A percentile compares a stretch with the other conserved stretches of the same genome.
These are phyloP conservation scores for Trichoderma pleuroti DNA, from an alignment of 2,329 filamentous ascomycete genomes.

Conservation along the genomic window DNA sequence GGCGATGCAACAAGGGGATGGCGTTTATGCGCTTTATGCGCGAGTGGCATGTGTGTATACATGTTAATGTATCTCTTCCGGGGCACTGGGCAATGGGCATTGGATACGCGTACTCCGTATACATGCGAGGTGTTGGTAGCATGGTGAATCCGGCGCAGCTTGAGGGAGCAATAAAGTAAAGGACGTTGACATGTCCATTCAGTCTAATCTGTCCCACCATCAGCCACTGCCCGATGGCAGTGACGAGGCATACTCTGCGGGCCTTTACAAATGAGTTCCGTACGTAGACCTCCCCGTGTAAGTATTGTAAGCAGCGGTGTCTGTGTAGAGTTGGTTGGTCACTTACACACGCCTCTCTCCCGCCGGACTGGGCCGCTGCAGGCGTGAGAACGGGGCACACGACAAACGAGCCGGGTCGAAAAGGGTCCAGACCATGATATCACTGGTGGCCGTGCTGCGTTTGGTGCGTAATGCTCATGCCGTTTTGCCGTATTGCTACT, in stretches of 20 bases:
- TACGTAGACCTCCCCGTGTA: not conserved
- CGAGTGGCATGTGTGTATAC: not conserved
- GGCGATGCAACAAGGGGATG: not conserved
- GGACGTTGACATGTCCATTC: not conserved
- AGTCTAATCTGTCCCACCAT: not conserved
- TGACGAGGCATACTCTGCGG: not conserved
- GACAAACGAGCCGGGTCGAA: not conserved
- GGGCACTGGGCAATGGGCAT: not conserved
- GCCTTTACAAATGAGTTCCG: not conserved
- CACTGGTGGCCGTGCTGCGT: not conserved
- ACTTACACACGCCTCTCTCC: not conserved
- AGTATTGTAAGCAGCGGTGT: not conserved
- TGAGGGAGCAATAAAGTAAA: not conserved
- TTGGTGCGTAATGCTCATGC: not conserved
- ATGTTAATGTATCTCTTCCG: not conserved
- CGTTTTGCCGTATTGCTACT: not conserved
- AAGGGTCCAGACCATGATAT: not conserved
- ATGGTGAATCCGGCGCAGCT: not conserved
- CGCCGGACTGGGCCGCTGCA: not conserved
- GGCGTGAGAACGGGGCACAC: not conserved
- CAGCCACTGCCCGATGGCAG: not conserved
- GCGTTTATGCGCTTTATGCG: not conserved
- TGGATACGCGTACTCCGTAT: not conserved
- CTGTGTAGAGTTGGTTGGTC: not conserved
- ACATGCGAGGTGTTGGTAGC: not conserved